A percentile compares a stretch with the other conserved stretches of the same genome.
Conservation (phyloP, 176 grass and related monocot genomes). For the Triticum timopheevii region DNA sequence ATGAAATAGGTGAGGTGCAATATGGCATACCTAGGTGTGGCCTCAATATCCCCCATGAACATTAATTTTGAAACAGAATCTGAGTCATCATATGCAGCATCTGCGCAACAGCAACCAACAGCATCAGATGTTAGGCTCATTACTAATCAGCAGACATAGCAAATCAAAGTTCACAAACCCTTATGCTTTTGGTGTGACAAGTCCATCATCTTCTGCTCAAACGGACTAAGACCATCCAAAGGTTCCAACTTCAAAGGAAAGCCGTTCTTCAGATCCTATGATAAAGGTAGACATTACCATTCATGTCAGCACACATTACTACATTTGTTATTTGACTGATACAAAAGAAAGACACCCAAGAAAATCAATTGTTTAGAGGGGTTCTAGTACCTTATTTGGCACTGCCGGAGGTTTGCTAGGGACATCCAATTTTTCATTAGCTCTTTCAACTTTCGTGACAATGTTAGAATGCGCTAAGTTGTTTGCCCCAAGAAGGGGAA, state of each 20-base stretch:
- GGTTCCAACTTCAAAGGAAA: slow-evolving; percentile 51
- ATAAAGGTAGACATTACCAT: slow-evolving; percentile 1
- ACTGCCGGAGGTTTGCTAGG: slow-evolving; percentile 14
- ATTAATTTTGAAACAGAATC: slow-evolving; percentile 51
- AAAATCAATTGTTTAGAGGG: slow-evolving; percentile 1
- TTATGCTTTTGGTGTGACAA: slow-evolving; percentile 34
- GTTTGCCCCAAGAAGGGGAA: slow-evolving; percentile 11
- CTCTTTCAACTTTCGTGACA: slow-evolving; percentile 35
- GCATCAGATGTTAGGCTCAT: slow-evolving; percentile 6
- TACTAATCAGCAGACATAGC: not conserved
- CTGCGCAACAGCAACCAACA: slow-evolving; percentile 30
- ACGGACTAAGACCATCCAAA: slow-evolving; percentile 33
- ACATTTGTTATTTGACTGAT: not conserved
- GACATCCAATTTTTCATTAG: slow-evolving; percentile 6
- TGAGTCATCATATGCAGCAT: slow-evolving; percentile 30
- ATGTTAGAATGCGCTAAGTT: slow-evolving; percentile 38
- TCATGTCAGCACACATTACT: not conserved
- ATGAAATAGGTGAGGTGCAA: not conserved
- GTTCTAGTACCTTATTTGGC: slow-evolving; percentile 28
- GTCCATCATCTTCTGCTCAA: slow-evolving; percentile 45
- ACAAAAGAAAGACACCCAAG: not conserved
- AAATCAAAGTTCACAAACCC: slow-evolving; percentile 29
- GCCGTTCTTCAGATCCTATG: slow-evolving; percentile 42
- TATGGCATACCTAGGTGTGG: slow-evolving; percentile 33
- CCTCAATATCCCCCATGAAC: slow-evolving; percentile 50